A percentile compares a stretch with the other conserved stretches of the same genome.
Conservation (phyloP, 2,329 filamentous ascomycete genomes). For the Arthrobotrys iridis region DNA sequence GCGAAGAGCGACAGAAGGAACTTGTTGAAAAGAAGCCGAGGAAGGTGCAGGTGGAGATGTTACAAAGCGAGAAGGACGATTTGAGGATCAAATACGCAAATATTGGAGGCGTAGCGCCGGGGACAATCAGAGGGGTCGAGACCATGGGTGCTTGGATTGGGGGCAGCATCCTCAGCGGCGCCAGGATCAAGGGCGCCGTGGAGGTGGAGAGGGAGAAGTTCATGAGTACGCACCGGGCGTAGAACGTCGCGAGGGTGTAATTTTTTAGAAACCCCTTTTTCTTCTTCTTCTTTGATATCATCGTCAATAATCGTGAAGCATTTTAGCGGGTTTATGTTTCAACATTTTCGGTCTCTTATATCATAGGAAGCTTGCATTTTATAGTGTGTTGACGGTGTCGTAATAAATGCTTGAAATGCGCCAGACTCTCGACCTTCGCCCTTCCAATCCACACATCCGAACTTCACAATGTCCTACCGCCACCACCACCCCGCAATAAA, state of each 20-base stretch:
- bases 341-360: background rate
- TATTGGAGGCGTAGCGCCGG: slow-evolving; percentile 47
- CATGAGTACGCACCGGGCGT: slow-evolving; percentile 59
- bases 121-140: slow-evolving; percentile 65
- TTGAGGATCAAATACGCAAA: slow-evolving; percentile 43
- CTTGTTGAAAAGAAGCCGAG: slow-evolving; percentile 29
- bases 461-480: slow-evolving; percentile 25
- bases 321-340: slow-evolving; percentile 19
- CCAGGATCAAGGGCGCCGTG: slow-evolving; percentile 70
- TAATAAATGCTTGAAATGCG: background rate
- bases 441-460: background rate
- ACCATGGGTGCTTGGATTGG: slow-evolving; percentile 73
- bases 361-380: background rate
- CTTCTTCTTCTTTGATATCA: background rate
- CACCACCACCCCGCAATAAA: slow-evolving; percentile 68
- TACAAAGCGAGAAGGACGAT: slow-evolving; percentile 49
- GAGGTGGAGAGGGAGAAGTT: slow-evolving; percentile 74
- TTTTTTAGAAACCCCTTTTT: background rate
- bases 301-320: background rate
- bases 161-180: slow-evolving; percentile 69
- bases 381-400: slow-evolving; percentile 5
- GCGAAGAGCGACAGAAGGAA: slow-evolving; percentile 19
- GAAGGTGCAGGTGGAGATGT: slow-evolving; percentile 38
- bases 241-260: slow-evolving; percentile 7
- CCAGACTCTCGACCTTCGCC: background rate